phyloP scores from a whole-genome alignment of 768 basidiomycete genomes.

The Crepidotus variabilis region DNA sequence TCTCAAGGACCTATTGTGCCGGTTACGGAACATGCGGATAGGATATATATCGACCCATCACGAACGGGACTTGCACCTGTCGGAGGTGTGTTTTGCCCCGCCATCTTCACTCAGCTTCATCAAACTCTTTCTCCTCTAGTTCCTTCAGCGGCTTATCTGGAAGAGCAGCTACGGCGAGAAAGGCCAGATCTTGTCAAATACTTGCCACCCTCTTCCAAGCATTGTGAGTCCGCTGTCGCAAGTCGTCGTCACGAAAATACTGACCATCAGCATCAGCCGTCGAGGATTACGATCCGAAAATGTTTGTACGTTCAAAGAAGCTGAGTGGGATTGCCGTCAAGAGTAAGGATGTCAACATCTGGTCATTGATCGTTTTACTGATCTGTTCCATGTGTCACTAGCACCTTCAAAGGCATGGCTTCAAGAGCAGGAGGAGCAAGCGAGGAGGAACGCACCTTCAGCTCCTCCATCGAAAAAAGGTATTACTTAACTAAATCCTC shows the following conservation, averaged over 20 bases:
- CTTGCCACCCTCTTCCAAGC: not conserved
- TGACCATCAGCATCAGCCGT: not conserved
- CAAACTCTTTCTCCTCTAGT: constrained; percentile 11
- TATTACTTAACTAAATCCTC: not conserved
- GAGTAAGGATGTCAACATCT: not conserved
- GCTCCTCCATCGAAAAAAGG: constrained; percentile 9
- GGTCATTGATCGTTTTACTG: not conserved
- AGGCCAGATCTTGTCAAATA: constrained; percentile 5
- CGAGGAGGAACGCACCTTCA: constrained; percentile 3
- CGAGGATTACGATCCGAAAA: not conserved
- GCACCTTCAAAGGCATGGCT: constrained; percentile 18
- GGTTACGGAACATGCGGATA: constrained; percentile 16
- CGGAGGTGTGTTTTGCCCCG: constrained; percentile 17
- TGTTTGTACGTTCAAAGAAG: not conserved
- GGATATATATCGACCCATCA: constrained; percentile 15
- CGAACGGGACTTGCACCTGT: constrained; percentile 14
- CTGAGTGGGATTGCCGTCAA: not conserved
- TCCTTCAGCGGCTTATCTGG: constrained; percentile 22
- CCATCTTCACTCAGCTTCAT: constrained; percentile 5
- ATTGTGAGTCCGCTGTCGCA: constrained; percentile 9
- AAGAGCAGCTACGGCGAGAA: constrained; percentile 18
- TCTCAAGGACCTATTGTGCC: constrained; percentile 23
- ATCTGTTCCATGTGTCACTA: constrained; percentile 5
- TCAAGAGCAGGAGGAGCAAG: constrained; percentile 15
- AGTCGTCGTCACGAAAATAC: not conserved